Percentiles rank a stretch among this genome's conserved stretches.
These are phyloP conservation scores for Acer campestre DNA, from an alignment of 345 rosid species.

Conservation along the genomic window DNA sequence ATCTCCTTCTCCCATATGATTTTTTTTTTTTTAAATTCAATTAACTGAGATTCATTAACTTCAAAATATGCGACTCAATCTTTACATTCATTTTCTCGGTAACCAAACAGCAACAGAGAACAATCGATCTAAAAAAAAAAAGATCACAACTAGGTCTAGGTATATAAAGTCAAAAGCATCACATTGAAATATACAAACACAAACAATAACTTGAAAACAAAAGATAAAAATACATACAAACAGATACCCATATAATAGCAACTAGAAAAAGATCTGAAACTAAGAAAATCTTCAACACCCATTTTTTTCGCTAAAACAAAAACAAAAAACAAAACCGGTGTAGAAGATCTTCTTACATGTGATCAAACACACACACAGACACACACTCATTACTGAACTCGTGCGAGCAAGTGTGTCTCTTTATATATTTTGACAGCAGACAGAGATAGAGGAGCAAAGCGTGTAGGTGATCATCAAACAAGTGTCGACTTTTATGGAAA, in stretches of 20 bases:
- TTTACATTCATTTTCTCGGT: slow-evolving; percentile 5
- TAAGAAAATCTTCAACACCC: slow-evolving; percentile 15
- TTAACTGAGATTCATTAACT: not conserved
- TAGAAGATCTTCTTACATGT: slow-evolving; percentile 36
- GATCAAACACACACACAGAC: slow-evolving; percentile 14
- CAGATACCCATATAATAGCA: not conserved
- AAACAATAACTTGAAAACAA: slow-evolving; percentile 1
- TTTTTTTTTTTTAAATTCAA: too few relatives aligned
- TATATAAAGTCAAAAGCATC: slow-evolving; percentile 7
- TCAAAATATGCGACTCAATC: too few relatives aligned
- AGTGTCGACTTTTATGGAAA: not conserved
- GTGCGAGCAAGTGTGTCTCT: not conserved
- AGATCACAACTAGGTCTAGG: too few relatives aligned
- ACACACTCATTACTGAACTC: not conserved
- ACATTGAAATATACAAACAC: not conserved
- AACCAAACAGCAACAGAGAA: slow-evolving; percentile 17
- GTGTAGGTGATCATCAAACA: slow-evolving; percentile 8
- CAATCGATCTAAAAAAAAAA: not conserved
- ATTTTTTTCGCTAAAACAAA: not conserved
- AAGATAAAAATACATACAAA: slow-evolving; percentile 2
- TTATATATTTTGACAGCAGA: not conserved
- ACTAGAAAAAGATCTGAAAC: slow-evolving; percentile 20
- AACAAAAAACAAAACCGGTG: slow-evolving; percentile 18
- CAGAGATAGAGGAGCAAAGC: not conserved
- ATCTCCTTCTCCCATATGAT: not conserved